Conservation (phyloP, 805 yeast species). For the Candida koratica region DNA sequence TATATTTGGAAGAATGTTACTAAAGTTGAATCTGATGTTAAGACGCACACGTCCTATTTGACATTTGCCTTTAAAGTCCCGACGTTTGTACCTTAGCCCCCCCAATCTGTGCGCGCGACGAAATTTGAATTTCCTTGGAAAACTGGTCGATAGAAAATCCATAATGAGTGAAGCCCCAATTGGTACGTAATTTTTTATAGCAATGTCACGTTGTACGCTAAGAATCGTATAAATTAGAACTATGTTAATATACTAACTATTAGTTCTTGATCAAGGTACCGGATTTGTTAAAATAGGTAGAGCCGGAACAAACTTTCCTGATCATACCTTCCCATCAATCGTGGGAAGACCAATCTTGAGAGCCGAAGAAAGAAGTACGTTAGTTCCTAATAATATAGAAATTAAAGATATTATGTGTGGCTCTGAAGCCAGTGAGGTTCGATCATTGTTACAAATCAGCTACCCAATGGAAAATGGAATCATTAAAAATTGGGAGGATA, state of each 20-base stretch:
- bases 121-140: slow-evolving; percentile 4
- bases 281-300: slow-evolving; percentile 97
- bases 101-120: not conserved
- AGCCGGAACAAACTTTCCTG: slow-evolving; percentile 96
- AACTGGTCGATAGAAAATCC: slow-evolving; percentile 2
- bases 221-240: too few species aligned
- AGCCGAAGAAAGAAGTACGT: slow-evolving; percentile 80
- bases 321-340: slow-evolving; percentile 92
- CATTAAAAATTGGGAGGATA: slow-evolving; percentile 96
- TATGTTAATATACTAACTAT: slow-evolving; percentile 16
- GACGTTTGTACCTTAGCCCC: not conserved
- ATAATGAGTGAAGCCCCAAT: slow-evolving; percentile 27
- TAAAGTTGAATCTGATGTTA: slow-evolving; percentile 76
- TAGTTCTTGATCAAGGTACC: slow-evolving; percentile 97
- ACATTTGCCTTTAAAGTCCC: slow-evolving; percentile 68
- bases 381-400: slow-evolving; percentile 57
- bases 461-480: slow-evolving; percentile 99
- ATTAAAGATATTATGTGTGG: slow-evolving; percentile 98
- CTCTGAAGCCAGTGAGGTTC: slow-evolving; percentile 85
- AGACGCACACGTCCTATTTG: slow-evolving; percentile 89
- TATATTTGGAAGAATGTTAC: slow-evolving; percentile 85
- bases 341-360: slow-evolving; percentile 96
- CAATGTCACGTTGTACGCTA: too few species aligned
- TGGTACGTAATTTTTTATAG: slow-evolving; percentile 28
- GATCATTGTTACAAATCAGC: slow-evolving; percentile 86